Evolutionary conservation across 176 grass and related monocot genomes (phyloP), one percentile per base, ranked within the genome.

Genomic region (Aegilops speltoides): DNA sequence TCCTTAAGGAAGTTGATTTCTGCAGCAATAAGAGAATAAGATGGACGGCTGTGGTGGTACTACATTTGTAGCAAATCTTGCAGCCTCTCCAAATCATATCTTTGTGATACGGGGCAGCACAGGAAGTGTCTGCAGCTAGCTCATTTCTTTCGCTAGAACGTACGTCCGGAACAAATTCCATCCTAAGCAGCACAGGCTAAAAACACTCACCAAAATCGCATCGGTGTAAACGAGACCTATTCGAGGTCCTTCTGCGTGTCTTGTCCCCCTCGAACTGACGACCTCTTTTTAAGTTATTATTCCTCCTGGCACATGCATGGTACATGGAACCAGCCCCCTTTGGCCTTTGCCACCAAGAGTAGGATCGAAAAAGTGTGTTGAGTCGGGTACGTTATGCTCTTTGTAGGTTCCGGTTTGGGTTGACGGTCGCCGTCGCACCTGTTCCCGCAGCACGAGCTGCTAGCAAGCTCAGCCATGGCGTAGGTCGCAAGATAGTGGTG

Each of bases 401-500:
- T 14, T 23, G 76, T 10, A 62, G 65, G 40, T 43, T 83, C 84
- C 63, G 73, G 64, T 79, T 33, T 33, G 23, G 76, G 72, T 64
- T 77, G 31, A 38, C 65, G 31, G 87, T 84, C 87, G 84, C 64
- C 28, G 76, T 79, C 74, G 64, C 66, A 63, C 85, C 82, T 11
- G 85, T 71, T 88, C 59, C 76, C 32, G 73, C 29, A 71, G 23
- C 73, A 31, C 73, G 45, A 52, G 48, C 63, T 28, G 22, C 69
- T 69, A 52, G 48, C 46, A 50, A 50, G 78, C 36, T 16, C 19
- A 9, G 50, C 25, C 33, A 43, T 78, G 77, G 82, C 89, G 82
- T 91, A 84, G 86, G 70, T 72, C 70, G 48, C 77, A 88, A 84
- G 82, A 56, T 12, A 85, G 52, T 50, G 40, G 86, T 82, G 52